Evolutionary conservation across 192 early-diverging fungal species (phyloP).

Genomic region (Coemansia asiatica): DNA sequence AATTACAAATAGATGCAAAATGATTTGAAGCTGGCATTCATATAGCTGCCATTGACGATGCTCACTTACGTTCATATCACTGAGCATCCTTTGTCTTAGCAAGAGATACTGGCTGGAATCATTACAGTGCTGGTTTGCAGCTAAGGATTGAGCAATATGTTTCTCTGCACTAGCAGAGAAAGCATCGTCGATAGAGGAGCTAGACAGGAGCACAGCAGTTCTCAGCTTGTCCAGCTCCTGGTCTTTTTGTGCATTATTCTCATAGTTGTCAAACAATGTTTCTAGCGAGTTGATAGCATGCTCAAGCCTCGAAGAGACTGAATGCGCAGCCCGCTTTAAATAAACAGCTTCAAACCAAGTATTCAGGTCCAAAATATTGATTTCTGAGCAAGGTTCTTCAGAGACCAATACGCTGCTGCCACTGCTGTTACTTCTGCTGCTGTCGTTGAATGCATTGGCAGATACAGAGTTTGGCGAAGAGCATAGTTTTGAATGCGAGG

Average conservation of each 20-base stretch:
- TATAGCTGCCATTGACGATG: slow-evolving; percentile 38
- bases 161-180: background rate
- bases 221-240: background rate
- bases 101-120: background rate
- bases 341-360: background rate
- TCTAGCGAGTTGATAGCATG: background rate
- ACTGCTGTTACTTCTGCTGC: background rate
- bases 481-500: slow-evolving; percentile 17
- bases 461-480: background rate
- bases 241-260: background rate
- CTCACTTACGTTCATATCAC: background rate
- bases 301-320: background rate
- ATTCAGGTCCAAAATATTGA: background rate
- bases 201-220: background rate
- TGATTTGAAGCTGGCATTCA: slow-evolving; percentile 50
- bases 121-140: no score
- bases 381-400: background rate
- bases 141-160: background rate
- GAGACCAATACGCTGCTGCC: background rate
- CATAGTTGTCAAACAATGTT: background rate
- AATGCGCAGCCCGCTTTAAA: background rate
- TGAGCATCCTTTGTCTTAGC: slow-evolving; percentile 2
- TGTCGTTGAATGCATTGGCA: background rate
- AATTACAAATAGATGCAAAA: slow-evolving; percentile 36
- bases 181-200: background rate